Evolutionary conservation across 2,329 filamentous ascomycete genomes (phyloP), one percentile per base, ranked within the genome.

Genomic region (Diatrype stigma): DNA sequence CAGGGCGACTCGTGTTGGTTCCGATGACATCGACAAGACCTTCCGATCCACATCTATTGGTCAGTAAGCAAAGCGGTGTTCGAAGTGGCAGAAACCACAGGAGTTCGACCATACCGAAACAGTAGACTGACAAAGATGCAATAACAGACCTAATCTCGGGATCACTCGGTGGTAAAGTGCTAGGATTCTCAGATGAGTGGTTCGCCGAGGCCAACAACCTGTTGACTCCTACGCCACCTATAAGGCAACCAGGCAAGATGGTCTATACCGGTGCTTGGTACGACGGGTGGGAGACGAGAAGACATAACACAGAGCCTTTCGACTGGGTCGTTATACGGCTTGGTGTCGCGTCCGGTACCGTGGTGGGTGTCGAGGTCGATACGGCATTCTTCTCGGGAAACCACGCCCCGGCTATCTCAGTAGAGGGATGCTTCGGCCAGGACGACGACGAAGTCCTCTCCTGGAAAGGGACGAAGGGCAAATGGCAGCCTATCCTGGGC

Each of bases 341-440:
- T 6, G 84, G 84, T 45, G 84, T 87, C 35, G 80, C 86, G 10
- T 89, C 85, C 2, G 89, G 88, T 45, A 85, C 77, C 16, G 80
- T 93, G 26, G 78, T 81, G 53, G 89, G 89, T 16, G 74, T 92
- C 45, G 89, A 93, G 71, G 78, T 93, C 56, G 88, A 93, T 70
- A 93, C 89, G 2, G 83, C 87, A 46, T 89, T 85, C 73, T 94
- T 93, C 77, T 84, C 80, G 53, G 89, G 89, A 53, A 93, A 93
- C 71, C 86, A 93, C 64, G 89, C 89, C 6, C 89, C 89, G 1
- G 86, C 85, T 57, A 82, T 92, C 62, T 89, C 85, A 0, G 86
- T 94, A 17, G 85, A 93, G 67, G 89, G 87, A 44, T 84, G 83
- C 66, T 90, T 90, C 71, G 81, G 75, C 57, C 73, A 75, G 21